Conservation (phyloP, 129 eudicot species). For the Silybum marianum region DNA sequence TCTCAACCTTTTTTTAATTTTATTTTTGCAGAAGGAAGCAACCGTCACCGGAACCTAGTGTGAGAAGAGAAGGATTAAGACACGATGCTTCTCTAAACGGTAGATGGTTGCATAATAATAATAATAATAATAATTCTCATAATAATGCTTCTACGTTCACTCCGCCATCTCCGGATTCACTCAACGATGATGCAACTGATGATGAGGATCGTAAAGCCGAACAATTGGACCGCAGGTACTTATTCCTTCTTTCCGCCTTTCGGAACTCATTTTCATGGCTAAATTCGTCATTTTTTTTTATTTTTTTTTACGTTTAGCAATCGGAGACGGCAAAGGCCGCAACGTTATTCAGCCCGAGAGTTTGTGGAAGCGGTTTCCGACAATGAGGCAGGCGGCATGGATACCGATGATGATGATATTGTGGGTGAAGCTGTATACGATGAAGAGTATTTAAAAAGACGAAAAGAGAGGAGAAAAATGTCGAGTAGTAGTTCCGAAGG, state of each 20-base stretch:
- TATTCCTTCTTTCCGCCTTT: neutral
- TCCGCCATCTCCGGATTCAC: conserved; percentile 59
- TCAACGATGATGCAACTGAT: conserved; percentile 47
- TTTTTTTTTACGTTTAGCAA: conserved; percentile 45
- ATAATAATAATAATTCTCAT: conserved; percentile 16
- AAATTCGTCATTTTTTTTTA: conserved; percentile 23
- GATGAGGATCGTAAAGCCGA: conserved; percentile 52
- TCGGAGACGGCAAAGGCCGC: conserved; percentile 80
- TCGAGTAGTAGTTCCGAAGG: conserved; percentile 93
- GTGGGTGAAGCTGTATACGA: conserved; percentile 96
- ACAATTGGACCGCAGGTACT: conserved; percentile 72
- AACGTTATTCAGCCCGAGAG: conserved; percentile 64
- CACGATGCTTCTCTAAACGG: conserved; percentile 61
- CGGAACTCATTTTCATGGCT: neutral
- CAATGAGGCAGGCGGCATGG: conserved; percentile 57
- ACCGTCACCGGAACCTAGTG: conserved; percentile 57
- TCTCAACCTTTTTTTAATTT: neutral
- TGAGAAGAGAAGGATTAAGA: conserved; percentile 57
- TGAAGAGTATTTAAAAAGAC: conserved; percentile 73
- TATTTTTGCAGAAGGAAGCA: conserved; percentile 49
- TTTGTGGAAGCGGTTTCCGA: conserved; percentile 69
- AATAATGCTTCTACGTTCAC: conserved; percentile 36
- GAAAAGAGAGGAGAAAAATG: conserved; percentile 56
- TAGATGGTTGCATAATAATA: conserved; percentile 26
- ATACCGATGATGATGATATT: conserved; percentile 70